Conservation (phyloP, 2,329 filamentous ascomycete genomes). For the Fusarium sp. region DNA sequence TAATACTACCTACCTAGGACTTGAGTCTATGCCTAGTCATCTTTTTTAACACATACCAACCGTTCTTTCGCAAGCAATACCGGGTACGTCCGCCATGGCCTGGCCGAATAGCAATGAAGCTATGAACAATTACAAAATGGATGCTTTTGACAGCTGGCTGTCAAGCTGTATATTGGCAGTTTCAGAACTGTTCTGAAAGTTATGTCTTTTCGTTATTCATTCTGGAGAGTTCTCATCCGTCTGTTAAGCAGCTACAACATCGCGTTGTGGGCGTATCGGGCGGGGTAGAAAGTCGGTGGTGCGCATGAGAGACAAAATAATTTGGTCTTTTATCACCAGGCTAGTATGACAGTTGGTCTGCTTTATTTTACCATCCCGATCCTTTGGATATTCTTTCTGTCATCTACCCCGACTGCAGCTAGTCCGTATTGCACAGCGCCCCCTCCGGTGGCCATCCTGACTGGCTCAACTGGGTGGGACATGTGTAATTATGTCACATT, state of each 20-base stretch:
- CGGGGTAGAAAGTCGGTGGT: background rate
- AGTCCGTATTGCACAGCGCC: too few relatives aligned
- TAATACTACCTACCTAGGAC: too few relatives aligned
- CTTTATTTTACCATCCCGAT: background rate
- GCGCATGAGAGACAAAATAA: background rate
- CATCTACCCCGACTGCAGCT: too few relatives aligned
- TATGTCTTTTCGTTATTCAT: fast-evolving
- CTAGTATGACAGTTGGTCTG: background rate
- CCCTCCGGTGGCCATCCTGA: too few relatives aligned
- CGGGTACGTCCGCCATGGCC: too few relatives aligned
- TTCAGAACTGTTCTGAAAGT: fast-evolving
- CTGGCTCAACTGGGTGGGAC: background rate
- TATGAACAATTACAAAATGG: too few relatives aligned
- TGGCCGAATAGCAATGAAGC: too few relatives aligned
- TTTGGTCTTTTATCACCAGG: background rate
- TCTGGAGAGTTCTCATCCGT: background rate
- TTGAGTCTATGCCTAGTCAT: too few relatives aligned
- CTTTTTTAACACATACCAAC: too few relatives aligned
- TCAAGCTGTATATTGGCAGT: background rate
- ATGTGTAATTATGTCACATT: background rate
- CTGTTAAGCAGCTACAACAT: background rate
- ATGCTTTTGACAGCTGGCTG: too few relatives aligned
- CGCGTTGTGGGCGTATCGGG: background rate
- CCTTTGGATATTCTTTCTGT: too few relatives aligned
- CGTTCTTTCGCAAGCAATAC: too few relatives aligned